A percentile compares a stretch with the other conserved stretches of the same genome.
phyloP scores from a whole-genome alignment of 1,284 basidiomycete genomes.

The Butyriboletus appendiculatus region DNA sequence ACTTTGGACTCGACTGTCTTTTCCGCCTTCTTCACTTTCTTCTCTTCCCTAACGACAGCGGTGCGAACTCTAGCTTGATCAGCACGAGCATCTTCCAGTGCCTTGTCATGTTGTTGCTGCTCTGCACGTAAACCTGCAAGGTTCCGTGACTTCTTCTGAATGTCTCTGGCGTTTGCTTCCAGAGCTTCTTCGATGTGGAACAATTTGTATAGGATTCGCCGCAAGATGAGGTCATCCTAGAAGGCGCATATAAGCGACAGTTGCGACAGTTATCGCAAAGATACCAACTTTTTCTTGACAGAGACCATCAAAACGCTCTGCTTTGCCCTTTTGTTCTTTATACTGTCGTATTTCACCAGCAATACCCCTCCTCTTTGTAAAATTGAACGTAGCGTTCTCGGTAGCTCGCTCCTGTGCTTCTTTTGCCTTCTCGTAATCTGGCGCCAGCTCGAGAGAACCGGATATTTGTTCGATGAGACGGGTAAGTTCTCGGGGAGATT shows the following conservation, averaged over 20 bases:
- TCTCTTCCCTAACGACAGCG: constrained; percentile 73
- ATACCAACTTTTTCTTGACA: constrained; percentile 66
- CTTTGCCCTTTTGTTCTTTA: constrained; percentile 95
- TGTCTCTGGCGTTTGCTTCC: constrained; percentile 66
- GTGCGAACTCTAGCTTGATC: constrained; percentile 82
- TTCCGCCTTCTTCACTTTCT: constrained; percentile 78
- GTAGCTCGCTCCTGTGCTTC: constrained; percentile 87
- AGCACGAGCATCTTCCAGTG: constrained; percentile 72
- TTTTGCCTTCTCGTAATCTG: constrained; percentile 90
- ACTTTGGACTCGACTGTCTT: constrained; percentile 85
- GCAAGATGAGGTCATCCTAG: constrained; percentile 81
- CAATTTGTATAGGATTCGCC: constrained; percentile 86
- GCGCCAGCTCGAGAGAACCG: constrained; percentile 87
- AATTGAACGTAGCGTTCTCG: constrained; percentile 92
- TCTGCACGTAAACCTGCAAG: constrained; percentile 68
- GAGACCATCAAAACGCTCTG: constrained; percentile 84
- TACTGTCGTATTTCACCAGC: constrained; percentile 96
- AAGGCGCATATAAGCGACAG: constrained; percentile 6
- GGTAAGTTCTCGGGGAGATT: constrained; percentile 89
- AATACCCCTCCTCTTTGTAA: constrained; percentile 91
- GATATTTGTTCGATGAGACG: constrained; percentile 95
- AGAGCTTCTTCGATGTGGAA: constrained; percentile 89
- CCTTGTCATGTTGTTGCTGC: constrained; percentile 69
- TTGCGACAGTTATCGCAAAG: background rate
- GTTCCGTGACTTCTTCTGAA: constrained; percentile 71